phyloP scores from a whole-genome alignment of 306 rosid species.

The Canavalia ensiformis region DNA sequence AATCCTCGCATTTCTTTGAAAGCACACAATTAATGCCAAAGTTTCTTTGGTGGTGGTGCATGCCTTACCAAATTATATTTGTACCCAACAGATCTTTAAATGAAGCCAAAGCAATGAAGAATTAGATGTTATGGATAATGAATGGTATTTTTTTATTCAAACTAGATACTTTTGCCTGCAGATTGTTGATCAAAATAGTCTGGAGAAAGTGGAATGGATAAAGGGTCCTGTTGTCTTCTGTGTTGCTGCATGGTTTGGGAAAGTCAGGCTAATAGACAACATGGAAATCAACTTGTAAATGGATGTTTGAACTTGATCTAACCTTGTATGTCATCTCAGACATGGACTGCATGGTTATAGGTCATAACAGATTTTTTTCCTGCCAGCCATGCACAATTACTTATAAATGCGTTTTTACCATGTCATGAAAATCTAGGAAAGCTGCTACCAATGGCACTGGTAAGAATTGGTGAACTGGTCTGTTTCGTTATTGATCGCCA shows the following conservation, averaged over 20 bases:
- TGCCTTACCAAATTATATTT: neutral
- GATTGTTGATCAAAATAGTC: conserved; percentile 81
- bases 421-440: neutral
- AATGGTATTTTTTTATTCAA: conserved; percentile 31
- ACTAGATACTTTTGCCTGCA: conserved; percentile 47
- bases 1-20: conserved; percentile 1
- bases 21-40: neutral
- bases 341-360: neutral
- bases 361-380: neutral
- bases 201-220: conserved; percentile 70
- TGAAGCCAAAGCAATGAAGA: conserved; percentile 29
- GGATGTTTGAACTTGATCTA: conserved; percentile 17
- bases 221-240: conserved; percentile 79
- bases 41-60: conserved; percentile 13
- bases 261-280: conserved; percentile 83
- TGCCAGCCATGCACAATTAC: neutral
- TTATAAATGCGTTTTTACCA: conserved; percentile 8
- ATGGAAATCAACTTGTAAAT: conserved; percentile 70
- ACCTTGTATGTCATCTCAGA: conserved; percentile 23
- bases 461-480: conserved; percentile 28
- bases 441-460: conserved; percentile 3
- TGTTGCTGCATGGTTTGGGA: conserved; percentile 91
- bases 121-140: conserved; percentile 5
- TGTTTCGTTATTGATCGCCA: conserved; percentile 15
- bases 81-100: conserved; percentile 18